Base-by-base conservation (phyloP, 2,329 filamentous ascomycete species). In the Colletotrichum acutatum region DNA sequence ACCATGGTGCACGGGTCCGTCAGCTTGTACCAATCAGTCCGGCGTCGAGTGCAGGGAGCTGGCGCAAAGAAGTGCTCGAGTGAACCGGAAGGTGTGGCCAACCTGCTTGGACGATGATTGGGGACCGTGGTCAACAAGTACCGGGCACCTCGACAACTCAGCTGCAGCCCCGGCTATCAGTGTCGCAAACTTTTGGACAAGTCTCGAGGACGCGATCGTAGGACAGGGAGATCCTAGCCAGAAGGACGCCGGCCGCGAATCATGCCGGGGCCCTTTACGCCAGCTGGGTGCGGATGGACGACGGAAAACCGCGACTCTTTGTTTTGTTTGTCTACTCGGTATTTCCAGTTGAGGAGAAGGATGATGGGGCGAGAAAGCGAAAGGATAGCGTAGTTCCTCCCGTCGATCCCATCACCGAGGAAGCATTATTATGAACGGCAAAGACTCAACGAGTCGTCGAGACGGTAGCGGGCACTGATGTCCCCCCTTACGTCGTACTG, bases 171-270 rank as follows among this genome's bases (percentile, higher is more conserved):
- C 34, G 61, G 60, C 60, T 57, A 71, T 60, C 60, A 66, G 49
- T 71, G 56, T 71, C 37, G 67, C 61, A 72, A 52, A 70, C 66
- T 61, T 70, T 30, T 66, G 60, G 22, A 42, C 65, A 65, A 67
- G 66, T 61, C 60, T 70, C 54, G 56, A 64, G 34, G 37, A 68
- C 49, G 49, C 46, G 22, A 71, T 49, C 46, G 34, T 56, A 49
- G 26, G 46, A 59, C 69, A 72, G 66, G 69, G 69, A 64, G 52
- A 68, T 62, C 69, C 69, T 59, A 59, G 69, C 28, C 24, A 68
- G 26, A 30, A 42, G 28, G 37, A 49, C 16, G 59, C 22, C n/a
- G 42, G 54, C 59, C 53, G 66, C 46, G 70, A 72, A 72, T 72
- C 66, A 72, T 72, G 59, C 49, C 34, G 59, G 54, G 68, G 57